Evolutionary conservation across 2,329 filamentous ascomycete genomes (phyloP), one percentile per base, ranked within the genome.

Genomic region (Aureobasidium sp.): DNA sequence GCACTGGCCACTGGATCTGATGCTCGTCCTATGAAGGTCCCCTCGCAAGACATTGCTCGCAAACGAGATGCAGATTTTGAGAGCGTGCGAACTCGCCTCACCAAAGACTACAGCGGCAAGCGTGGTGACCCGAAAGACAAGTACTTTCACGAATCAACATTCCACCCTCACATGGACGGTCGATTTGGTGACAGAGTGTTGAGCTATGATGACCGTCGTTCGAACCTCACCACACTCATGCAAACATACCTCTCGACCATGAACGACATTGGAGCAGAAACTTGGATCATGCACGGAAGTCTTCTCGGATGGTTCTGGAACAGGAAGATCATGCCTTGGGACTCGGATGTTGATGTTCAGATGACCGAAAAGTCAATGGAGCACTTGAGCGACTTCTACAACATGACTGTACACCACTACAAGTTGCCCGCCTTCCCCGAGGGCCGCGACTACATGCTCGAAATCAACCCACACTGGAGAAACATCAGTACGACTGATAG

Each of bases 251-350:
- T 84, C 2, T 71, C 75, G 1, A 81, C 81, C 6, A 85, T 85
- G 82, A 72, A 77, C 45, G 76, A 79, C 56, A 77, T 85, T 35
- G 79, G 81, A 15, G 78, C 79, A 4, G 79, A 84, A 65, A 85
- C 83, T 9, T 86, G 83, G 83, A 79, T 86, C 62, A 85, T 85
- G 81, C 83, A 86, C 66, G 83, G 83, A 14, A 81, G 80, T 6
- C 71, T 86, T 44, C 73, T 85, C 17, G 81, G 82, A 39, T 85
- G 83, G 83, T 85, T 81, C 78, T 86, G 83, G 83, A 85, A 84
- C 66, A 76, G 79, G 59, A 78, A 79, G 68, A 79, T 84, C 67
- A 78, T 86, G 71, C 83, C 83, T 2, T 85, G 83, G 83, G 83
- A 86, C 68, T 80, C 78, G 14, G 83, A 86, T 66, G 68, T 85